Percentiles rank a stretch among this genome's conserved stretches.
Evolutionary conservation across 75 land plant species (phyloP).

Genomic region (Larix kaempferi): DNA sequence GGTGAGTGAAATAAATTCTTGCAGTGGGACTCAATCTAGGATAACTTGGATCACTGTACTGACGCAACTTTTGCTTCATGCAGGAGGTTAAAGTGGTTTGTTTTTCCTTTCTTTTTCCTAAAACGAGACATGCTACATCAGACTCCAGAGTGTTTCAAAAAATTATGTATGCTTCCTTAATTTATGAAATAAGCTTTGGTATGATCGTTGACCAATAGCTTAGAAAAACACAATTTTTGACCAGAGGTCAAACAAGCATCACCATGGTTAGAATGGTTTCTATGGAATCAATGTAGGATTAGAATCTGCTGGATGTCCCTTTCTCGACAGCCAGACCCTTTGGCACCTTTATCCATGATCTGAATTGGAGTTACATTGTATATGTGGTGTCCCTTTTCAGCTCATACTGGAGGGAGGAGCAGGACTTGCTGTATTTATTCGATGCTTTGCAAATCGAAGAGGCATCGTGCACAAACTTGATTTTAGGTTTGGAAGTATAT

Average conservation of each 20-base stretch:
- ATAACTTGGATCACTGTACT: background rate
- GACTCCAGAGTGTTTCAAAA: no score
- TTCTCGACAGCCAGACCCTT: background rate
- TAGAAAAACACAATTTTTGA: no score
- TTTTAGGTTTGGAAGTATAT: conserved; percentile 40
- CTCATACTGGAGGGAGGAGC: conserved; percentile 67
- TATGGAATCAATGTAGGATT: background rate
- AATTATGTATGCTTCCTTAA: no score
- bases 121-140: no score
- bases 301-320: background rate
- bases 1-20: conserved; percentile 39
- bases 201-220: no score
- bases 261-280: no score
- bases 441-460: conserved; percentile 55
- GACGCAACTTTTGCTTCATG: background rate
- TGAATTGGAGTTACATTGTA: background rate
- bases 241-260: no score
- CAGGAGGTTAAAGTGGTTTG: background rate
- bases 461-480: conserved; percentile 48
- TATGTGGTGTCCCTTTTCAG: conserved; percentile 33
- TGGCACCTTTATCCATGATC: background rate
- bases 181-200: no score
- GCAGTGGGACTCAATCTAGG: background rate
- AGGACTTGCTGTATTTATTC: conserved; percentile 64
- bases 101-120: no score